Base-by-base conservation (phyloP, 2,329 filamentous ascomycete species). In the Raffaelea arxii region DNA sequence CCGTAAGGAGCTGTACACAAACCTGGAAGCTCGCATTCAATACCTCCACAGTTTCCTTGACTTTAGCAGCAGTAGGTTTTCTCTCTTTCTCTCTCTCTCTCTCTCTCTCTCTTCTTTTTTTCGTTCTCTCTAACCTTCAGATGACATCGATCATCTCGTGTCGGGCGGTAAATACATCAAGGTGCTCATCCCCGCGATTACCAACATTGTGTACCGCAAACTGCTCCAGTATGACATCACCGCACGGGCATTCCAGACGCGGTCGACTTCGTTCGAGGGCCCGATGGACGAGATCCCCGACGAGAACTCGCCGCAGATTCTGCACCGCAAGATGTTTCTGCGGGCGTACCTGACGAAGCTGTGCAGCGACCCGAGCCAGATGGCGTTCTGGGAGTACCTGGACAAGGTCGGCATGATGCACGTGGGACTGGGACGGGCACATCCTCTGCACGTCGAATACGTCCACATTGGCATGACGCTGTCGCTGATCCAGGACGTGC, bases 341-440 rank as follows among this genome's bases (percentile, higher is more conserved):
- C 69, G 83, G n/a, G 85, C 83, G 45, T 91, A 90, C 54, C 68
- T 91, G 25, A 78, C 74, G 49, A 84, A 82, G 61, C 66, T 91
- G 32, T 88, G 85, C 62, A 82, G 80, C 5, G 85, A 90, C 57
- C 83, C 83, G 0, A 80, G 77, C 43, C 78, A 77, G 53, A 80
- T 86, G 72, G 80, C 86, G 51, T 88, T 88, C 61, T 91, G 86
- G 85, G 78, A 84, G 57, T 91, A 91, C 59, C 68, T 91, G 39
- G 83, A 90, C 66, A 90, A 90, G 63, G 86, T 91, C 30, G 86
- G 84, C 48, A 78, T 86, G 71, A 90, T 90, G 84, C 86, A 90
- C 61, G 80, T 84, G n/a, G 84, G 84, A 1, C 77, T 82, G 40
- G 84, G 81, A 18, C 78, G 84, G 35, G 70, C 77, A 45, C 79